A percentile compares a stretch with the other conserved stretches of the same genome.
Conservation (phyloP, 2,329 filamentous ascomycete species). For the Penicillium sp. region DNA sequence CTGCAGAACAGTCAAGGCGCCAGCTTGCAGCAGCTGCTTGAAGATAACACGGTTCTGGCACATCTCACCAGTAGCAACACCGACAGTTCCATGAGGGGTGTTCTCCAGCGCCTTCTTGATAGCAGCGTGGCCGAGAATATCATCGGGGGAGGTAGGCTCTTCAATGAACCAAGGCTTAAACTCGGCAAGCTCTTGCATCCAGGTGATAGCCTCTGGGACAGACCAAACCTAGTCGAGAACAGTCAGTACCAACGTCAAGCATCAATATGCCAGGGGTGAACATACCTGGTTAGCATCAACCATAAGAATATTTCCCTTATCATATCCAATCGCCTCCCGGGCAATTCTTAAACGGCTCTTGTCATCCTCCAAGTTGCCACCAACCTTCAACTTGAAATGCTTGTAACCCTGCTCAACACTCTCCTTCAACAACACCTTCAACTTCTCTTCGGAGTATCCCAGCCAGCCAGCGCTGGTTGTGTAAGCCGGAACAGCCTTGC, state of each 20-base stretch:
- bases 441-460: conserved; percentile 86
- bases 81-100: conserved; percentile 61
- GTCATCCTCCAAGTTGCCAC: conserved; percentile 71
- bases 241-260: neutral
- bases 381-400: conserved; percentile 92
- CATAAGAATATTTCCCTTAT: conserved; percentile 83
- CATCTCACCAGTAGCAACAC: conserved; percentile 91
- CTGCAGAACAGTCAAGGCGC: conserved; percentile 84
- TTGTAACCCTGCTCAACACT: conserved; percentile 74
- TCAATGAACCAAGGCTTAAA: conserved; percentile 90
- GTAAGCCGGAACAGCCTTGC: conserved; percentile 80
- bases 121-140: conserved; percentile 83
- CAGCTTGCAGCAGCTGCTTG: conserved; percentile 81
- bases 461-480: conserved; percentile 90
- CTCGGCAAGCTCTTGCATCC: conserved; percentile 78
- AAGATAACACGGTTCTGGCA: conserved; percentile 93
- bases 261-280: neutral
- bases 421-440: conserved; percentile 71
- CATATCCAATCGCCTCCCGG: conserved; percentile 76
- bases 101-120: conserved; percentile 73
- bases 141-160: conserved; percentile 87
- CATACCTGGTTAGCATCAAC: conserved; percentile 83
- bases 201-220: conserved; percentile 81
- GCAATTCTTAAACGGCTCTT: conserved; percentile 70
- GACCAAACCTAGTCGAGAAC: conserved; percentile 64